phyloP scores from a whole-genome alignment of 2,329 filamentous ascomycete genomes.

The Colletotrichum incanum region DNA sequence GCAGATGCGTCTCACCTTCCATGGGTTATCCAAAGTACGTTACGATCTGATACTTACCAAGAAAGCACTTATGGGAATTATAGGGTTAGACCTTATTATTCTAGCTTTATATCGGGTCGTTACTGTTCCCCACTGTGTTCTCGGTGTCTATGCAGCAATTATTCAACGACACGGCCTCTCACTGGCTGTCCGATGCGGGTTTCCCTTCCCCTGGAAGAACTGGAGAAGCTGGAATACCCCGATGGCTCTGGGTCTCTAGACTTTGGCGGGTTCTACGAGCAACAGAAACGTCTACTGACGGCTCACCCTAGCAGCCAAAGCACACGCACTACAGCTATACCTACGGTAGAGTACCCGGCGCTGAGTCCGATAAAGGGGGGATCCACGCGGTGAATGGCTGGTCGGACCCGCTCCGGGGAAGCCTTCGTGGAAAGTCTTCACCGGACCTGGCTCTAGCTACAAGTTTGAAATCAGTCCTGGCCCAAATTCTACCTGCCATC shows the following conservation, averaged over 20 bases:
- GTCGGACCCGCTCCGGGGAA: slow-evolving; percentile 26
- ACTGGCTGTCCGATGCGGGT: slow-evolving; percentile 3
- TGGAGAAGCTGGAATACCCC: slow-evolving; percentile 6
- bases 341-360: neutral
- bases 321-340: neutral
- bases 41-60: neutral
- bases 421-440: slow-evolving; percentile 22
- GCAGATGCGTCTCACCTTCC: neutral
- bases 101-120: neutral
- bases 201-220: neutral
- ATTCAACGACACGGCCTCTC: slow-evolving; percentile 12
- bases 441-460: slow-evolving; percentile 11
- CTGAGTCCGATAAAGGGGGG: slow-evolving; percentile 1
- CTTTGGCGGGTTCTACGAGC: neutral
- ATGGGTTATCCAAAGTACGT: neutral
- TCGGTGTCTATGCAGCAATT: slow-evolving; percentile 11
- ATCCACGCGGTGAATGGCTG: slow-evolving; percentile 20
- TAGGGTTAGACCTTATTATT: slow-evolving; percentile 7
- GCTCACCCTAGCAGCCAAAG: slow-evolving; percentile 3
- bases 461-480: neutral
- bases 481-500: slow-evolving; percentile 11
- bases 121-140: neutral
- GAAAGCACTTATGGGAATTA: neutral
- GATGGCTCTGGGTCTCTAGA: slow-evolving; percentile 11
- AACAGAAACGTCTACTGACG: neutral